Base-by-base conservation (phyloP, 2,329 filamentous ascomycete species). In the Sclerotinia borealis region DNA sequence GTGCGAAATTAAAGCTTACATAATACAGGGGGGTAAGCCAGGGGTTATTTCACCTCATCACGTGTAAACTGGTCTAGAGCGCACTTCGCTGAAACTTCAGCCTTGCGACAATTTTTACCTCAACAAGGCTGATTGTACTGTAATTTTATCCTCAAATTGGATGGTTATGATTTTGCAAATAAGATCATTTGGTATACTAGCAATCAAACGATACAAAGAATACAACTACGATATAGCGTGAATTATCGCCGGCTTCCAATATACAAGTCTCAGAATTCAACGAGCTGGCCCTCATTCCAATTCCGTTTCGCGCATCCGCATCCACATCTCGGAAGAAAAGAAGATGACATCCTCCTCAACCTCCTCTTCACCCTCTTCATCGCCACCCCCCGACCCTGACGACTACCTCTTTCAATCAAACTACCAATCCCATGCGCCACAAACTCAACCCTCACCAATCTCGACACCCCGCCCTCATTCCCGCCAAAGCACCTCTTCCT, bases 301-400 rank as follows among this genome's bases (percentile, higher is more conserved):
- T 1, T n/a, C 1, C 2, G 7, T 11, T n/a, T 4, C 17, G 19
- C 8, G 13, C 27, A 43, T n/a, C n/a, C n/a, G n/a, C n/a, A n/a
- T n/a, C 7, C 22, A 15, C 25, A 37, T 39, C 3, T n/a, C 13
- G 17, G 19, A 41, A 10, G 4, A 8, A 17, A 52, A n/a, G 17
- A 39, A 51, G 15, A 61, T 61, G 59, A 41, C 59, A 37, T 61
- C 59, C 27, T 61, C 59, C 5, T 61, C 59, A 6, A 47, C 48
- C 6, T 61, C 59, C 15, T 19, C 59, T n/a, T 61, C 59, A 34
- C 37, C 59, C 4, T 19, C 59, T n/a, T 61, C 59, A 34, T 29
- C 59, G 7, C 49, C 59, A 17, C 34, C 25, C 1, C 48, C 47
- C 27, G 59, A 54, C 13, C 37, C 48, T n/a, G 59, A 61, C n/a